These are phyloP conservation scores for Gossypium rotundifolium DNA, from an alignment of 345 rosid species.

Conservation along the genomic window DNA sequence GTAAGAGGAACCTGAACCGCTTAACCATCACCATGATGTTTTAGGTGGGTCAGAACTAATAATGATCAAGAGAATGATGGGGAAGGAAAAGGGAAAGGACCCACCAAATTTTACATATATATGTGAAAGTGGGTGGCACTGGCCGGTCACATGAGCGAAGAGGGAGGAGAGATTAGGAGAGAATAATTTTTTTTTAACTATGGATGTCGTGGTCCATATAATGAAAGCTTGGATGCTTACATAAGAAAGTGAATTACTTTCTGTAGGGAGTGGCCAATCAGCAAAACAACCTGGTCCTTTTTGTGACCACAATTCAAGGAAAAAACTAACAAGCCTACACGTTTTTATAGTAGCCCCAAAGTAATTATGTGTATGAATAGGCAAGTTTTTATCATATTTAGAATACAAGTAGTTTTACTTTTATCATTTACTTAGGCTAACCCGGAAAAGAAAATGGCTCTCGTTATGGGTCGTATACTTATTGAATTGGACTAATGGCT, in stretches of 20 bases:
- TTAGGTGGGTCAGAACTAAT: neutral
- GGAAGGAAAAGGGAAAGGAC: neutral
- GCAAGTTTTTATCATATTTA: too few relatives aligned
- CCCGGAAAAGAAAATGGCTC: neutral
- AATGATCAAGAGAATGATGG: neutral
- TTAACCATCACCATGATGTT: neutral
- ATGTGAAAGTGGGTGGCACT: conserved; percentile 29
- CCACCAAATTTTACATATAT: neutral
- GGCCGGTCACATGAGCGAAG: neutral
- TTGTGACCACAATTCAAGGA: neutral
- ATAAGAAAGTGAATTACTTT: conserved; percentile 4
- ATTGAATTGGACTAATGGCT: neutral
- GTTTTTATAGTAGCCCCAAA: neutral
- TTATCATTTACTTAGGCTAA: too few relatives aligned
- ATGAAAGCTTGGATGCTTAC: neutral
- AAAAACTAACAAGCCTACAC: neutral
- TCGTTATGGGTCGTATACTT: neutral
- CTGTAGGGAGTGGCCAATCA: conserved; percentile 9
- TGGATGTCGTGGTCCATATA: too few relatives aligned
- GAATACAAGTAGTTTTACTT: neutral
- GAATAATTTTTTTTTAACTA: too few relatives aligned
- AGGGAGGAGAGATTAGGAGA: too few relatives aligned
- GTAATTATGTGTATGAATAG: neutral
- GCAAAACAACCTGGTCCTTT: neutral
- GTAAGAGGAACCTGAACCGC: neutral